Base-by-base conservation (phyloP, 306 rosid genomes). In the Fagus sylvatica region DNA sequence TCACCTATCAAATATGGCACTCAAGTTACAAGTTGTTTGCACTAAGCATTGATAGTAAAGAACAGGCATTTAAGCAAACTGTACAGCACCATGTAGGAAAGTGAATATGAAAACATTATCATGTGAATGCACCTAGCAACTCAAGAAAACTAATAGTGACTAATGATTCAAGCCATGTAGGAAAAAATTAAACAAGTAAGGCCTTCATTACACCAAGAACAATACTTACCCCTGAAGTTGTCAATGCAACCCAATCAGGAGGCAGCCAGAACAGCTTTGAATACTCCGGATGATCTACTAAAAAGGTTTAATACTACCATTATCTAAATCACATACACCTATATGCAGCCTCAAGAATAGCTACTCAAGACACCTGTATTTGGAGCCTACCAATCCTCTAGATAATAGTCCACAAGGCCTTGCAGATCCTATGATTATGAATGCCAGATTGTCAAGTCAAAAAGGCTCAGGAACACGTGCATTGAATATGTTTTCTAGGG, bases 241-340 rank as follows among this genome's bases (percentile, higher is more conserved):
- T 56, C 28, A 69, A 33, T 15, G 78, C 34, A 32, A 86, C 71
- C 98, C 98, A 92, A 37, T 78, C 73, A 0, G 97, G 97, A 5
- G 91, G 91, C 1, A 95, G 96, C 91, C 97, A 89, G 79, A 95
- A 91, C 79, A 95, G 76, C 82, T 81, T 80, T 4, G 80, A 77
- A 78, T 83, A 81, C 69, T 80, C 80, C 0, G 92, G 90, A 49
- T n/a, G 78, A 82, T 84, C 83, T 12, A 84, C 51, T 71, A 95
- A 75, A 40, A 60, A 37, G 86, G 91, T 0, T 74, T 81, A 71
- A 89, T 88, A 59, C 51, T 60, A 59, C 83, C 83, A 43, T 48
- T 80, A 67, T 80, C 93, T 77, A 92, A 72, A 73, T 80, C 78
- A 80, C 61, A 95, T 43, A 92, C 85, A 59, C 90, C 83, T 65